A percentile compares a stretch with the other conserved stretches of the same genome.
These are phyloP conservation scores for Xerocomus nothofagi DNA, from an alignment of 1,284 basidiomycete genomes.

Conservation along the genomic window DNA sequence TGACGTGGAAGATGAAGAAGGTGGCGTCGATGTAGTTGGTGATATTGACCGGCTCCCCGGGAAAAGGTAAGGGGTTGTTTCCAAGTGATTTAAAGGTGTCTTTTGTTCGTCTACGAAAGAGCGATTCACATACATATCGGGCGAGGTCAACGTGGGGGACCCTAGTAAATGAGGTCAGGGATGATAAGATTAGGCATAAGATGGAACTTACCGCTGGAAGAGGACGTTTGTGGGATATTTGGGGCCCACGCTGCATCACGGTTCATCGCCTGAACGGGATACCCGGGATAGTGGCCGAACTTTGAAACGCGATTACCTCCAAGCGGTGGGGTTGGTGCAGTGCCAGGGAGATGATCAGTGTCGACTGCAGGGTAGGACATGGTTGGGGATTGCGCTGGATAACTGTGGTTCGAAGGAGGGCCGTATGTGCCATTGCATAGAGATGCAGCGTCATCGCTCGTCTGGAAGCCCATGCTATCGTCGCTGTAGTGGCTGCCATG, in stretches of 20 bases:
- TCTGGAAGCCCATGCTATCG: conserved; percentile 44
- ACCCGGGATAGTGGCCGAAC: conserved; percentile 57
- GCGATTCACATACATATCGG: conserved; percentile 57
- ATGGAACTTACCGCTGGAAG: conserved; percentile 45
- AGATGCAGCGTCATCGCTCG: conserved; percentile 44
- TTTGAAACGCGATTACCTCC: conserved; percentile 46
- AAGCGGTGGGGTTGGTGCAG: conserved; percentile 40
- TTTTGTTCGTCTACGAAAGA: conserved; percentile 65
- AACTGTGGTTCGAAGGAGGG: conserved; percentile 39
- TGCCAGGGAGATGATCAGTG: conserved; percentile 39
- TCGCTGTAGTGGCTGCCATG: conserved; percentile 42
- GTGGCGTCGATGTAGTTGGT: conserved; percentile 64
- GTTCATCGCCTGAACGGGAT: conserved; percentile 47
- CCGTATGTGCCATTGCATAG: conserved; percentile 47
- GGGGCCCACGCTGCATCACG: conserved; percentile 57
- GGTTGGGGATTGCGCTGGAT: conserved; percentile 48
- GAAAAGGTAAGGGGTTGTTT: conserved; percentile 63
- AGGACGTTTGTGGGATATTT: conserved; percentile 43
- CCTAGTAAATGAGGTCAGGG: conserved; percentile 55
- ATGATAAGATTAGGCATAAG: conserved; percentile 45
- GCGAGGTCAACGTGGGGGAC: conserved; percentile 58
- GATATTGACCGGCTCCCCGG: conserved; percentile 69
- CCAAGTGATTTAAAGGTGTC: conserved; percentile 51
- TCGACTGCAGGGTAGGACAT: conserved; percentile 45
- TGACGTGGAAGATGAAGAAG: conserved; percentile 62